Evolutionary conservation across 1,284 basidiomycete species (phyloP).

Genomic region (Rhodotorula sp.): DNA sequence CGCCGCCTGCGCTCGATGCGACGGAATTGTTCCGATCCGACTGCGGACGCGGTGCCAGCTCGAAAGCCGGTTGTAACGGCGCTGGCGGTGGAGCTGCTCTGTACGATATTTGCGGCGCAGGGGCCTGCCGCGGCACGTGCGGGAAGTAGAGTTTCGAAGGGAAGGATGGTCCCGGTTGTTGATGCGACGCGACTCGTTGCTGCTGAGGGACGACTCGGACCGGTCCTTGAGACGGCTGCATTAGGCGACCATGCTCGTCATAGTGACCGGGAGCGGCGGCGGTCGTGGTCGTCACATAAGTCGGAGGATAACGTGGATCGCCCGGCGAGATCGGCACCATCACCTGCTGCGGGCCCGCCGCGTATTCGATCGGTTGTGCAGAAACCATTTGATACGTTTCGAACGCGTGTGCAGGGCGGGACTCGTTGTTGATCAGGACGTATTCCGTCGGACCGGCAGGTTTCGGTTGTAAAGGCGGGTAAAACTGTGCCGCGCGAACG

Average conservation of each 20-base stretch:
- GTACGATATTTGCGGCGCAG: background rate
- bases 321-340: background rate
- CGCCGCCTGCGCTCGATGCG: background rate
- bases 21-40: background rate
- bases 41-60: background rate
- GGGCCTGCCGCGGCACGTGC: slow-evolving; percentile 12
- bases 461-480: background rate
- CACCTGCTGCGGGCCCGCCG: background rate
- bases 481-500: background rate
- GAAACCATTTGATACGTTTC: too few relatives aligned
- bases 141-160: slow-evolving; percentile 31
- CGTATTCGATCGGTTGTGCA: background rate
- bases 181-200: background rate
- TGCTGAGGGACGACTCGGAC: background rate
- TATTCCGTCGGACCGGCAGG: background rate
- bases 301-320: background rate
- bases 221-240: too few relatives aligned
- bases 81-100: background rate
- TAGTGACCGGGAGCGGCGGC: background rate
- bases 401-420: background rate
- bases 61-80: background rate
- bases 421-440: background rate
- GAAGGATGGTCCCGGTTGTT: background rate
- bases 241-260: too few relatives aligned
- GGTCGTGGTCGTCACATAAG: background rate